Evolutionary conservation across 768 basidiomycete genomes (phyloP).

Genomic region (Botryobasidium botryosum): DNA sequence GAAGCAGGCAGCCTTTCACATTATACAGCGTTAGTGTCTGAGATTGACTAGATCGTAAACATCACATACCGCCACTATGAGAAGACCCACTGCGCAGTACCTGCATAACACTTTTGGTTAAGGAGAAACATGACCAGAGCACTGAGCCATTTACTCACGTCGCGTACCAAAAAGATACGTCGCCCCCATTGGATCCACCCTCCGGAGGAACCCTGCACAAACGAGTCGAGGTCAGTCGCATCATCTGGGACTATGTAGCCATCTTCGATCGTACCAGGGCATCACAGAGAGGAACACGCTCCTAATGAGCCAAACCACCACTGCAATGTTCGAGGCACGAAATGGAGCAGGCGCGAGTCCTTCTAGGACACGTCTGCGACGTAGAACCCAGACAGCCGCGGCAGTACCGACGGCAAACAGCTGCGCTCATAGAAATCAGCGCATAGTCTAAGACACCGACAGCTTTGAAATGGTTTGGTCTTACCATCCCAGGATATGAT

Average conservation of each 20-base stretch:
- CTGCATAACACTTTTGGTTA: not conserved
- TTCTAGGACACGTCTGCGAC: slow-evolving; percentile 11
- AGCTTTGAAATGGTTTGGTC: not conserved
- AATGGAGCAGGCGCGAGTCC: not conserved
- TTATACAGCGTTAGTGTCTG: no score
- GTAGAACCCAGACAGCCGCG: slow-evolving; percentile 16
- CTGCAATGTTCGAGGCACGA: slow-evolving; percentile 4
- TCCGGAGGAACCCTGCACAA: slow-evolving; percentile 13
- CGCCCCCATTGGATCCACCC: slow-evolving; percentile 9
- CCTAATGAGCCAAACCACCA: slow-evolving; percentile 1
- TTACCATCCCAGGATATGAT: not conserved
- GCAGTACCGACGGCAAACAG: slow-evolving; percentile 13
- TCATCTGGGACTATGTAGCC: not conserved
- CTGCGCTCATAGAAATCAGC: not conserved
- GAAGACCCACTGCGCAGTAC: not conserved
- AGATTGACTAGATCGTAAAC: no score
- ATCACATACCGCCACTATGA: not conserved
- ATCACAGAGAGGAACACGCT: slow-evolving; percentile 16
- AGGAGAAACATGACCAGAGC: slow-evolving; percentile 4
- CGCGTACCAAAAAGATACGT: slow-evolving; percentile 13
- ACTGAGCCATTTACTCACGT: slow-evolving; percentile 6
- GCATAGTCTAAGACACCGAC: not conserved
- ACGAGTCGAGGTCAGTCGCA: not conserved
- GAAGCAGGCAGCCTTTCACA: no score
- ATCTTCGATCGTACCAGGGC: slow-evolving; percentile 16